These are phyloP conservation scores for Suhomyces xylopsoci DNA, from an alignment of 805 yeast species.

Conservation along the genomic window DNA sequence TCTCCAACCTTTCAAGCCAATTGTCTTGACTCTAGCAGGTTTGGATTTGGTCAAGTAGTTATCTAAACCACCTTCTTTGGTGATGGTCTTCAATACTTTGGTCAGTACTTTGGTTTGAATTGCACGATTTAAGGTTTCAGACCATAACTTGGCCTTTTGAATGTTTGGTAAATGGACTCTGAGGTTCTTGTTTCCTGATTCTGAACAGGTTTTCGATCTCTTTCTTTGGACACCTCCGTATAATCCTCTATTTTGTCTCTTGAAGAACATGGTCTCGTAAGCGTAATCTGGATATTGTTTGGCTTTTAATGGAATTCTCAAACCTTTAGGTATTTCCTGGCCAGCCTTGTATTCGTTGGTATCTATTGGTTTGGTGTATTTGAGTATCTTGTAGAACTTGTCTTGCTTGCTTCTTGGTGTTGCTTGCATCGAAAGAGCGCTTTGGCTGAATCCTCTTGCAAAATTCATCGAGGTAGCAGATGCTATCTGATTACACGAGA, in stretches of 20 bases:
- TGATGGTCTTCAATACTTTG: constrained; percentile 79
- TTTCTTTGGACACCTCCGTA: constrained; percentile 85
- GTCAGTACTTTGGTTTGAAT: constrained; percentile 67
- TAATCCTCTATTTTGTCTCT: constrained; percentile 82
- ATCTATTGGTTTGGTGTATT: constrained; percentile 37
- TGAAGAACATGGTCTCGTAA: constrained; percentile 72
- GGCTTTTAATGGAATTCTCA: constrained; percentile 21
- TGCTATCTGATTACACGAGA: not conserved
- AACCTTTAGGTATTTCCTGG: constrained; percentile 26
- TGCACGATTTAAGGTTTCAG: constrained; percentile 64
- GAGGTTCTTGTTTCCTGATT: constrained; percentile 68
- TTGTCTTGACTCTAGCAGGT: constrained; percentile 84
- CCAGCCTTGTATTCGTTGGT: constrained; percentile 36
- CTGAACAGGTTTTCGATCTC: constrained; percentile 76
- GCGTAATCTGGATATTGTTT: constrained; percentile 39
- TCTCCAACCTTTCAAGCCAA: constrained; percentile 92
- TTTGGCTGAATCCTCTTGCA: constrained; percentile 1
- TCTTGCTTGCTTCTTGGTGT: constrained; percentile 16
- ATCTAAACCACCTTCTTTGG: constrained; percentile 94
- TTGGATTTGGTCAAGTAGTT: constrained; percentile 82
- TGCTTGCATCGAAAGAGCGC: not conserved
- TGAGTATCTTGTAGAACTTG: constrained; percentile 40
- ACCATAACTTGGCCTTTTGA: constrained; percentile 73
- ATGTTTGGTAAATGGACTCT: constrained; percentile 82
- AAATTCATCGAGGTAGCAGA: not conserved